Conservation (phyloP, 2,329 filamentous ascomycete genomes). For the Mycosphaerella sp. region DNA sequence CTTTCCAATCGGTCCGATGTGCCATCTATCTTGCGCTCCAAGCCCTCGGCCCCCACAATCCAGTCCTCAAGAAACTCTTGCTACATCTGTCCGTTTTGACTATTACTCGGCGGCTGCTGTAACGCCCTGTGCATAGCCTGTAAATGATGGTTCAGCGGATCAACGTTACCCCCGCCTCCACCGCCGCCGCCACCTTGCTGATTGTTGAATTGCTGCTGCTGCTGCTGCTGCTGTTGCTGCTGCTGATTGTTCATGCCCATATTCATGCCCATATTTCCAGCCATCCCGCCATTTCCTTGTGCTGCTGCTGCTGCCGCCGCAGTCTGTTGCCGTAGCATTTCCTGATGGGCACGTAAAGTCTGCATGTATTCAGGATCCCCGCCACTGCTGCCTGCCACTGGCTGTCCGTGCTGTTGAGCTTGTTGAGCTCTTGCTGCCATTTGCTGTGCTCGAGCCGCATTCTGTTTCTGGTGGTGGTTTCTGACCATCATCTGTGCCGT, state of each 20-base stretch:
- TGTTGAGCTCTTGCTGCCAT: conserved; percentile 22
- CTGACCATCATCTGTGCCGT: conserved; percentile 21
- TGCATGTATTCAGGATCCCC: conserved; percentile 33
- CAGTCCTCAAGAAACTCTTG: too few relatives aligned
- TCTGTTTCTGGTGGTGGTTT: conserved; percentile 20
- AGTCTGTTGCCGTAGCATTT: conserved; percentile 23
- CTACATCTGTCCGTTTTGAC: conserved; percentile 11
- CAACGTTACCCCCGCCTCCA: background rate
- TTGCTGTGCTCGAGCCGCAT: conserved; percentile 18
- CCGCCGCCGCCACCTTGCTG: conserved; percentile 1
- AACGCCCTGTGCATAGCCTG: conserved; percentile 30
- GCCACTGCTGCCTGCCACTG: conserved; percentile 15
- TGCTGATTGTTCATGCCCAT: conserved; percentile 16
- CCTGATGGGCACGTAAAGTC: conserved; percentile 28
- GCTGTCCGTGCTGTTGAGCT: conserved; percentile 18
- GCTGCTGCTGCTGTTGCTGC: conserved; percentile 1
- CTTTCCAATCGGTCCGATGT: too few relatives aligned
- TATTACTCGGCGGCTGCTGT: conserved; percentile 8
- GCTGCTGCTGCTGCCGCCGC: conserved; percentile 8
- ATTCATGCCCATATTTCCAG: conserved; percentile 21
- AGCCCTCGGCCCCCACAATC: too few relatives aligned
- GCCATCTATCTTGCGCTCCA: too few relatives aligned
- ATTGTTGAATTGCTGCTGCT: conserved; percentile 3
- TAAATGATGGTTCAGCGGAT: conserved; percentile 19
- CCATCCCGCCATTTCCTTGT: conserved; percentile 10